Base-by-base conservation (phyloP, 495 filamentous ascomycete species). In the Podospora comata region DNA sequence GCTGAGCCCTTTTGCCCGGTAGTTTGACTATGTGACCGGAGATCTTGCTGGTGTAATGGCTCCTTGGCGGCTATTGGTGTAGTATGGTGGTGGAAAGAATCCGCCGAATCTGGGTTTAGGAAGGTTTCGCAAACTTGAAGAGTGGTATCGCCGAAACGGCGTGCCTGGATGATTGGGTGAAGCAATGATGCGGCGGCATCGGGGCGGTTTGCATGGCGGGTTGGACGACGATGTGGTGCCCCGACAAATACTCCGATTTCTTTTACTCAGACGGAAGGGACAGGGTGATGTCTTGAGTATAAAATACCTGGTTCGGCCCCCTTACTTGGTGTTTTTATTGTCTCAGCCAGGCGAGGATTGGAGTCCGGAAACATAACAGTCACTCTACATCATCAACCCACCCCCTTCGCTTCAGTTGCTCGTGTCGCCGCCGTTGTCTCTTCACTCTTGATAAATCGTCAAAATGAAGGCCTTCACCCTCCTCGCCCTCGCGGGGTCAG, bases 381-480 rank as follows among this genome's bases (percentile, higher is more conserved):
- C 15, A 16, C 39, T 48, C 5, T 48, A 13, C 2, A 48, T 48
- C 2, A 48, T 48, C 39, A 48, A 3, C 15, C 39, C 39, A 11
- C 13, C 39, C 15, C 13, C 39, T 48, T 13, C 39, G 39, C 39
- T 48, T 48, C 39, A 48, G 11, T 48, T 48, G 39, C 2, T 11
- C 15, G 15, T 11, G 9, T 11, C 39, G 13, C 39, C 5, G 9
- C 2, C 15, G 39, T 16, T 48, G 39, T 48, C 39, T 48, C 39
- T 48, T 16, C 7, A 16, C 15, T 48, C 15, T 11, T 11, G 6
- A 20, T 56, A 20, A 20, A 58, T 23, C n/a, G 23, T 48, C 39
- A 48, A 58, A 58, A 58, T 58, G 55, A 58, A 58, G 55, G 55
- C 55, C n/a, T 19, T 26, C 55, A 26, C 23, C 55, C 55, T 58